Base-by-base conservation (phyloP, 2,329 filamentous ascomycete species). In the Trichocomaceae sp. region DNA sequence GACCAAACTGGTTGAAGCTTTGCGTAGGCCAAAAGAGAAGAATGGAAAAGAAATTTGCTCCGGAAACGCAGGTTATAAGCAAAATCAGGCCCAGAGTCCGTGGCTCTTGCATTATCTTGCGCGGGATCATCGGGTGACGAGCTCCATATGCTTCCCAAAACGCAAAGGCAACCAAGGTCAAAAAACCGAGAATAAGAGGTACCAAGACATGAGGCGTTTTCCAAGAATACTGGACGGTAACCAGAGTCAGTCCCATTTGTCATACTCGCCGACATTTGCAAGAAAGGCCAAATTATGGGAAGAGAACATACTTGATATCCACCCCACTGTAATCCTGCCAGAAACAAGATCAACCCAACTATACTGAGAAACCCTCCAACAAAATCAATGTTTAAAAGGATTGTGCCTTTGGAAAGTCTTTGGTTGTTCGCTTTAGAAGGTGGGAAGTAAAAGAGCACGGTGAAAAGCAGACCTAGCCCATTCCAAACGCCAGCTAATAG, bases 1-100 rank as follows among this genome's bases (percentile, higher is more conserved):
- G 81, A 6, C 81, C 81, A 63, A 85, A 85, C 9, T 85, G 78
- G 59, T 85, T 85, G 70, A 81, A 84, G 1, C 80, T 78, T 65
- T 86, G 79, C 0, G 81, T 83, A 5, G 81, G 82, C 82, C 83
- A 86, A 65, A 85, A 83, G 66, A 76, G 74, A 49, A 76, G 65
- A 10, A 79, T 70, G 0, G 77, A 77, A 63, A 82, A 79, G 67
- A 82, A 82, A 62, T 83, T 83, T 56, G 79, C 78, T 3, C 81
- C 81, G 0, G 79, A 81, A 51, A 83, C 79, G 61, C 81, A 81
- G 13, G 80, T 82, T 61, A 83, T 81, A 52, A 83, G 63, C 19
- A 83, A 69, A 0, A 78, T 82, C 19, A 83, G 69, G 12, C 70
- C 68, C 5, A 83, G 68, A 5, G 76, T 80, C 2, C 78, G 74